Conservation (phyloP, 2,329 filamentous ascomycete species). For the Sclerotinia borealis region DNA sequence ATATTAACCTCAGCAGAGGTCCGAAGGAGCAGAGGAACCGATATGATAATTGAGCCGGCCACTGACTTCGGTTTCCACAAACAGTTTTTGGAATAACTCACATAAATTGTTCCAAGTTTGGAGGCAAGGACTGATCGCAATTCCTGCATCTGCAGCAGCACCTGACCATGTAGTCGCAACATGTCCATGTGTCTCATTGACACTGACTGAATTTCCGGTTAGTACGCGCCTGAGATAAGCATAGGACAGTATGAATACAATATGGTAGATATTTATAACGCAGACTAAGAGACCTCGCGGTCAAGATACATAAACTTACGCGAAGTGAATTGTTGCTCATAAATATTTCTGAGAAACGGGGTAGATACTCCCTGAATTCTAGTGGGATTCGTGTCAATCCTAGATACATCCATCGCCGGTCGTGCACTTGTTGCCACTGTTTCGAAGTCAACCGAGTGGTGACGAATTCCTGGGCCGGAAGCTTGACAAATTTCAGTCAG, state of each 20-base stretch:
- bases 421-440: too few relatives aligned
- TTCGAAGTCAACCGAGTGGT: too few relatives aligned
- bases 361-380: too few relatives aligned
- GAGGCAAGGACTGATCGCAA: background rate
- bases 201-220: background rate
- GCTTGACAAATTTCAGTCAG: background rate
- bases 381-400: too few relatives aligned
- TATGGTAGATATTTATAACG: background rate
- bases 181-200: background rate
- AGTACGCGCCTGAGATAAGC: background rate
- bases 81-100: background rate
- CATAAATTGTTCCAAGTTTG: background rate
- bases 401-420: too few relatives aligned
- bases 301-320: background rate
- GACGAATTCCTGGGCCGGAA: too few relatives aligned
- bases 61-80: background rate
- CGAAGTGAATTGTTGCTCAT: background rate
- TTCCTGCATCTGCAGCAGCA: background rate
- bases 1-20: background rate
- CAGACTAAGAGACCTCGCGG: too few relatives aligned
- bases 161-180: conserved; percentile 3
- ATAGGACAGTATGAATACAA: too few relatives aligned
- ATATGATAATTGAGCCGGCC: background rate
- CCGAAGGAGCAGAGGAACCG: background rate
- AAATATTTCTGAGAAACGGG: too few relatives aligned